Base-by-base conservation (phyloP, 2,329 filamentous ascomycete genomes). In the Fusarium sp. region DNA sequence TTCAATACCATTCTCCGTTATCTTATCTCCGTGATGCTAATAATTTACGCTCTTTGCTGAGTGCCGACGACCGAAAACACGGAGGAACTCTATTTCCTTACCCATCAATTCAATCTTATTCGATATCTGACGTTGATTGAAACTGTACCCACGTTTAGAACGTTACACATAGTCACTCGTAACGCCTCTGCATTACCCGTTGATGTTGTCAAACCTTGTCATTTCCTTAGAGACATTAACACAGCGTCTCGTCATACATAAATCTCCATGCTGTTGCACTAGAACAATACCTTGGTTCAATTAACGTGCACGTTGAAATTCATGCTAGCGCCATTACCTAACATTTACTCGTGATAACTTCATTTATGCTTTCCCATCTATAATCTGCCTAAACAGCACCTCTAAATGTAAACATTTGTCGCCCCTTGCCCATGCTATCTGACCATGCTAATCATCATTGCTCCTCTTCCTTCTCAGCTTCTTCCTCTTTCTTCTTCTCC, bases 401-500 rank as follows among this genome's bases (percentile, higher is more conserved):
- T 68, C 58, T 53, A 45, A 43, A 60, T 44, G n/a, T 51, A 53
- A 47, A 25, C 32, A 59, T n/a, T 38, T 32, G 7, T 47, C 38
- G n/a, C 38, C 49, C 48, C 48, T 38, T 64, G 29, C 18, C n/a
- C 27, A 58, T 55, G 25, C 40, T 68, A 41, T 29, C 27, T 29
- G 4, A 4, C n/a, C 30, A 58, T 55, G 29, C 43, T 65, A 41
- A 67, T 34, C 44, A 38, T 60, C 58, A 60, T 66, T 62, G 38
- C 45, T 45, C 40, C 45, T 62, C 64, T 29, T 25, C 24, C 27
- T 62, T 57, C 44, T 54, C 65, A 16, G 56, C 61, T 18, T 58
- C 65, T 34, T 61, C 64, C 13, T 67, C 57, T 8, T 68, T 58
- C 16, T 58, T 53, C 78, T 5, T 78, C 77, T 27, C 69, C 71